Conservation (phyloP, 306 rosid species). For the Astragalus glycyphyllos region DNA sequence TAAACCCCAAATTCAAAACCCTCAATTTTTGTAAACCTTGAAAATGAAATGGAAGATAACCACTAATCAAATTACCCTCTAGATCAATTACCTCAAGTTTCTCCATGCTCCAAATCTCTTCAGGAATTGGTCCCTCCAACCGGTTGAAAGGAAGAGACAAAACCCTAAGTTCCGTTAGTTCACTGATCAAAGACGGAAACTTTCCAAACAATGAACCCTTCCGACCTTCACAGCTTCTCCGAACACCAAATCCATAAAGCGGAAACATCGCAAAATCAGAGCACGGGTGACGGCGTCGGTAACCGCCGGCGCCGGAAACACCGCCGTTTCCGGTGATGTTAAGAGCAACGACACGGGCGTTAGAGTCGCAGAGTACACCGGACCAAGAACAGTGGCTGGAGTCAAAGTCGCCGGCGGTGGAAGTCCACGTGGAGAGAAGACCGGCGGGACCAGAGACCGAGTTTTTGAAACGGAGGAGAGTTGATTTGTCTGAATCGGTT, state of each 20-base stretch:
- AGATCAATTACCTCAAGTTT: conserved; percentile 85
- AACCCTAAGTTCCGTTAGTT: conserved; percentile 68
- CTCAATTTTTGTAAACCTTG: conserved; percentile 53
- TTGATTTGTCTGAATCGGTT: conserved; percentile 66
- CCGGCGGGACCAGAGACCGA: conserved; percentile 70
- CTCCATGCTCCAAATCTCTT: conserved; percentile 63
- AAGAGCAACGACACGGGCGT: conserved; percentile 68
- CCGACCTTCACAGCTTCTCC: conserved; percentile 53
- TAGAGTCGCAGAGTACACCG: conserved; percentile 71
- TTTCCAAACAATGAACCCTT: conserved; percentile 62
- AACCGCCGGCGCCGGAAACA: conserved; percentile 39
- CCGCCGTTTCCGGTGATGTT: conserved; percentile 74
- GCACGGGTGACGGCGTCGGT: conserved; percentile 46
- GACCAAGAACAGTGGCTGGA: conserved; percentile 59
- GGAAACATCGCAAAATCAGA: conserved; percentile 60
- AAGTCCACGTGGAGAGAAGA: conserved; percentile 64
- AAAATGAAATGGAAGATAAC: conserved; percentile 51
- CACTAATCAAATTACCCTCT: conserved; percentile 68
- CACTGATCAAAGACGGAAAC: conserved; percentile 54
- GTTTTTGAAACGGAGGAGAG: conserved; percentile 64
- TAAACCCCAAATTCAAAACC: conserved; percentile 77
- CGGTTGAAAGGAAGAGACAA: conserved; percentile 75
- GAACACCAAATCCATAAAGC: conserved; percentile 67
- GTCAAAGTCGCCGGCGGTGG: not conserved
- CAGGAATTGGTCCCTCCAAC: conserved; percentile 67